Evolutionary conservation across 2,329 filamentous ascomycete species (phyloP).

Genomic region (Trichoderma endophyticum): DNA sequence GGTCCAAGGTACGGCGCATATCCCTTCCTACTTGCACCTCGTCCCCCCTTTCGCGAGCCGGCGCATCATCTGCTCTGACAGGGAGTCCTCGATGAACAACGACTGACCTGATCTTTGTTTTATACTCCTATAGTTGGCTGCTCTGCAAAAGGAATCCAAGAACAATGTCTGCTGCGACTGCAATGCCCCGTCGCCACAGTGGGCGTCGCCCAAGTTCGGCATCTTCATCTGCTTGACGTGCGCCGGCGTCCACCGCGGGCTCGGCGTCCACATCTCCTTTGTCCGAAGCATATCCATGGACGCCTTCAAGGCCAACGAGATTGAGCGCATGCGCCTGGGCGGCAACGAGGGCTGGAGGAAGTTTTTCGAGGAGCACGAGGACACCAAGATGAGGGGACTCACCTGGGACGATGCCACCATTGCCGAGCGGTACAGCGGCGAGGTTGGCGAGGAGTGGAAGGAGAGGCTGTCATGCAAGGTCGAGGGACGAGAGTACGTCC

Average conservation of each 20-base stretch:
- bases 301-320: conserved; percentile 90
- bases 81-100: background rate
- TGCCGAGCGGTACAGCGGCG: conserved; percentile 83
- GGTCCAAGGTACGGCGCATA: conserved; percentile 70
- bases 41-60: background rate
- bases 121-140: conserved; percentile 63
- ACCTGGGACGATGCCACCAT: conserved; percentile 86
- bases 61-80: conserved; percentile 14
- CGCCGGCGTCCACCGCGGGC: conserved; percentile 87
- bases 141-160: conserved; percentile 83
- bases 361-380: conserved; percentile 76
- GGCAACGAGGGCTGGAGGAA: conserved; percentile 84
- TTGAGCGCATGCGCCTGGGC: conserved; percentile 87
- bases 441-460: conserved; percentile 93
- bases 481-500: conserved; percentile 82
- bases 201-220: conserved; percentile 95
- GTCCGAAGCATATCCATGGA: conserved; percentile 98
- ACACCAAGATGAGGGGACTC: conserved; percentile 63
- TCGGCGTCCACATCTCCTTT: conserved; percentile 98
- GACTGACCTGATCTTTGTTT: conserved; percentile 18
- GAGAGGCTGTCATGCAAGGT: conserved; percentile 83
- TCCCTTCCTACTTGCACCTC: conserved; percentile 10
- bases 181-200: conserved; percentile 92
- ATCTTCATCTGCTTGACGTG: conserved; percentile 98
- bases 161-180: conserved; percentile 96